Percentiles rank a stretch among this genome's conserved stretches.
These are phyloP conservation scores for Termitomyces sp. DNA, from an alignment of 768 basidiomycete genomes.

Conservation along the genomic window DNA sequence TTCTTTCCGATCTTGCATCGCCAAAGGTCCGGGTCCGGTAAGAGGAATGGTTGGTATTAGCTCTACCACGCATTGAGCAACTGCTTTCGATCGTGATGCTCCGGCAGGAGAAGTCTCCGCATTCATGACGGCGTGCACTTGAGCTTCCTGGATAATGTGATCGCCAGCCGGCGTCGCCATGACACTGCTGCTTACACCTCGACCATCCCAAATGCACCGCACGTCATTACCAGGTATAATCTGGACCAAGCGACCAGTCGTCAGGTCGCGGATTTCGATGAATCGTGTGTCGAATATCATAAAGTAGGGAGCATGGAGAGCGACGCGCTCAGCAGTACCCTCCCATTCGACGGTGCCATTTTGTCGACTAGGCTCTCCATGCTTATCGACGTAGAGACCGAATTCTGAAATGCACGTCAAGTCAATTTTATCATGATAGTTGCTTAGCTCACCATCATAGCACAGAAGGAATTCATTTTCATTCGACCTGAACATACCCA, in stretches of 20 bases:
- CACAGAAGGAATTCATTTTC: constrained; percentile 93
- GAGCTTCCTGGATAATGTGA: constrained; percentile 68
- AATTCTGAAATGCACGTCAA: constrained; percentile 56
- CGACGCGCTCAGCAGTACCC: constrained; percentile 84
- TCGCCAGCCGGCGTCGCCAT: constrained; percentile 61
- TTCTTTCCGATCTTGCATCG: constrained; percentile 7
- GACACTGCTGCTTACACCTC: constrained; percentile 55
- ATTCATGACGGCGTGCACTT: constrained; percentile 87
- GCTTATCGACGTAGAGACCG: constrained; percentile 91
- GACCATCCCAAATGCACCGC: constrained; percentile 90
- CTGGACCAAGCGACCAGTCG: constrained; percentile 78
- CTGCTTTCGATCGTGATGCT: constrained; percentile 39
- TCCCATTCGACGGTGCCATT: constrained; percentile 92
- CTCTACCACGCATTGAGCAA: constrained; percentile 75
- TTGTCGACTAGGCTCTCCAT: constrained; percentile 81
- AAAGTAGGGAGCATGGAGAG: constrained; percentile 88
- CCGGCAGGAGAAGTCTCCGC: constrained; percentile 44
- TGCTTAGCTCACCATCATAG: constrained; percentile 72
- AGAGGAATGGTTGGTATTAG: constrained; percentile 75
- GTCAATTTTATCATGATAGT: neutral
- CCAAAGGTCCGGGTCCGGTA: constrained; percentile 40
- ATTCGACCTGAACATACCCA: constrained; percentile 92
- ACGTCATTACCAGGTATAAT: constrained; percentile 84
- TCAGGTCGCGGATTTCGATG: constrained; percentile 87
- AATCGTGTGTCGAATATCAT: constrained; percentile 89